Conservation (phyloP, 2,329 filamentous ascomycete species). For the Hysterium pulicare region DNA sequence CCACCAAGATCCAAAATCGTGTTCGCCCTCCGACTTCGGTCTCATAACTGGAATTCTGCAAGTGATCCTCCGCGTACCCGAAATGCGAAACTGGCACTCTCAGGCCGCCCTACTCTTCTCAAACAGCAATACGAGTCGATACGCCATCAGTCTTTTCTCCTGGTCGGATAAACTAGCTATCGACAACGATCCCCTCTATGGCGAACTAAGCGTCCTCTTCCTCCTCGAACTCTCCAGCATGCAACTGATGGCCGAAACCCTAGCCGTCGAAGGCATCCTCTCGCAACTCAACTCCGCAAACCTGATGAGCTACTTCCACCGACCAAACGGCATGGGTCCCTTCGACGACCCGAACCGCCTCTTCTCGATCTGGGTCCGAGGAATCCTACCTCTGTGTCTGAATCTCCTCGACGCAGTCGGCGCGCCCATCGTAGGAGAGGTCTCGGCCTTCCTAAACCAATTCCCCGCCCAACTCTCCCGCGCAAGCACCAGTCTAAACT, state of each 20-base stretch:
- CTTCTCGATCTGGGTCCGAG: constrained; percentile 86
- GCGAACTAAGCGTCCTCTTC: constrained; percentile 85
- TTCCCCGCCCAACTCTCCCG: constrained; percentile 76
- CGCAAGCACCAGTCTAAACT: constrained; percentile 70
- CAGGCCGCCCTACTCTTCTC: constrained; percentile 49
- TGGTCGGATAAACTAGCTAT: constrained; percentile 84
- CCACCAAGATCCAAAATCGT: constrained; percentile 66
- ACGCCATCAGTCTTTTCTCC: constrained; percentile 83
- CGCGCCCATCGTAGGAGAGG: constrained; percentile 75
- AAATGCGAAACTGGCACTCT: constrained; percentile 61
- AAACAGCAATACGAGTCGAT: constrained; percentile 68
- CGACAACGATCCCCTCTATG: constrained; percentile 82
- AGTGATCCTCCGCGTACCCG: constrained; percentile 74
- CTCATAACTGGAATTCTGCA: constrained; percentile 87
- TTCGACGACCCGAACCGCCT: constrained; percentile 74
- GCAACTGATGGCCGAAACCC: constrained; percentile 77
- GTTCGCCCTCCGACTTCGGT: constrained; percentile 75
- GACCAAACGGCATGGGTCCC: constrained; percentile 66
- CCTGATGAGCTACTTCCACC: constrained; percentile 71
- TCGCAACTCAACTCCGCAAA: constrained; percentile 76
- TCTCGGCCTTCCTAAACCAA: constrained; percentile 82
- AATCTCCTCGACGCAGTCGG: constrained; percentile 84
- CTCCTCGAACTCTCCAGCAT: constrained; percentile 83
- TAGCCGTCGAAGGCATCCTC: constrained; percentile 83
- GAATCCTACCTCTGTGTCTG: constrained; percentile 80